Conservation (phyloP, 2,329 filamentous ascomycete genomes). For the Fusarium sp. region DNA sequence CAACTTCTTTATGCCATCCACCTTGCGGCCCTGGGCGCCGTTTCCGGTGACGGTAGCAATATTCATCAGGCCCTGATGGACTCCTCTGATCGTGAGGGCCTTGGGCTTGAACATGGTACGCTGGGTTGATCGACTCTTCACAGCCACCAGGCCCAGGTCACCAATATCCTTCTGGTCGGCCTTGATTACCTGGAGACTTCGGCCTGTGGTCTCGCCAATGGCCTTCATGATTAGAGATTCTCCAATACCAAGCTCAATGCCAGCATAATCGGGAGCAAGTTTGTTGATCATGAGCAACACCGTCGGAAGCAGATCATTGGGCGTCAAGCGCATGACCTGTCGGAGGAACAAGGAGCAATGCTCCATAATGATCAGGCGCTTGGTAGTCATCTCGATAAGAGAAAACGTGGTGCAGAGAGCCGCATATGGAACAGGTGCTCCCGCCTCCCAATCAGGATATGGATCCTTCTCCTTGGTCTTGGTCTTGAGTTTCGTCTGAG, state of each 20-base stretch:
- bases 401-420: slow-evolving; percentile 96
- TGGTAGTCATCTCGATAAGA: slow-evolving; percentile 92
- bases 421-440: slow-evolving; percentile 90
- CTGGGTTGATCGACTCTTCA: slow-evolving; percentile 94
- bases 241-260: slow-evolving; percentile 97
- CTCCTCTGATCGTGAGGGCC: slow-evolving; percentile 83
- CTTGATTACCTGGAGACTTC: slow-evolving; percentile 90
- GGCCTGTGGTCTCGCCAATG: slow-evolving; percentile 92
- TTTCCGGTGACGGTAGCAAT: slow-evolving; percentile 90
- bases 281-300: slow-evolving; percentile 98
- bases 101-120: slow-evolving; percentile 99
- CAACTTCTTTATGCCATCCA: slow-evolving; percentile 95
- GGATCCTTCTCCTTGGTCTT: slow-evolving; percentile 71
- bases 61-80: slow-evolving; percentile 86
- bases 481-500: slow-evolving; percentile 79
- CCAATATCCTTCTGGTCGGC: slow-evolving; percentile 96
- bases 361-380: slow-evolving; percentile 86
- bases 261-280: slow-evolving; percentile 93
- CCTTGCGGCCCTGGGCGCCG: slow-evolving; percentile 89
- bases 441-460: slow-evolving; percentile 95
- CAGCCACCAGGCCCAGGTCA: slow-evolving; percentile 91
- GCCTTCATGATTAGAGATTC: slow-evolving; percentile 99
- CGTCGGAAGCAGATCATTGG: slow-evolving; percentile 86
- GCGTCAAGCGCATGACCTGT: slow-evolving; percentile 92
- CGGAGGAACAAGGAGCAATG: slow-evolving; percentile 91